Base-by-base conservation (phyloP, 2,329 filamentous ascomycete genomes). In the Clonostachys sp. region DNA sequence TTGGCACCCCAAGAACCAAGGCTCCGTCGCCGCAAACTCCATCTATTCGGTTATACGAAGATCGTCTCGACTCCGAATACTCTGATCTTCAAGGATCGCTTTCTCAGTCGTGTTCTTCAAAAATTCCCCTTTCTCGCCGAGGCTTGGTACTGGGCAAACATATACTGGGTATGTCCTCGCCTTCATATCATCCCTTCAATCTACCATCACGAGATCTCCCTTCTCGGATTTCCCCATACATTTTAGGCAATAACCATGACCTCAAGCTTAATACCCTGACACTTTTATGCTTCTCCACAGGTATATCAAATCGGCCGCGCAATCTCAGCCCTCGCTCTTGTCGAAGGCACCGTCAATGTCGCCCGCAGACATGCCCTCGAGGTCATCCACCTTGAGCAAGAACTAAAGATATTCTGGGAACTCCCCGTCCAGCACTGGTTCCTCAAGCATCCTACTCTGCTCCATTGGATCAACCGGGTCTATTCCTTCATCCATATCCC, bases 401-500 rank as follows among this genome's bases (percentile, higher is more conserved):
- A 63, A 1, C 70, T 88, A 3, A 74, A 78, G 49, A 75, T 89
- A 33, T 89, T 88, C 62, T 72, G 75, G 67, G 86, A 89, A 62
- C 65, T 80, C 5, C 68, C 68, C 12, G 73, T 89, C 42, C 86
- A 89, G 64, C 17, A 66, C 35, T 74, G 67, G 64, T 75, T 75
- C 57, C 60, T 70, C 49, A 62, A 66, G 17, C 74, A 75, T 45
- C 75, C 81, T 2, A 59, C 68, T 30, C 56, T 85, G 40, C 77
- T 90, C 71, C 78, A 73, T 54, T 87, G 78, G 78, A 86, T 83
- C 55, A 89, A 89, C 65, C 77, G 84, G 57, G 75, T 80, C 30
- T 89, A 89, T 66, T 88, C 84, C 6, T 89, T 88, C 65, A 87
- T 90, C 57, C 86, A 89, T 62, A 89, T 89, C 49, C 86, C 86